phyloP scores from a whole-genome alignment of 768 basidiomycete species.

The Lactarius vividus region DNA sequence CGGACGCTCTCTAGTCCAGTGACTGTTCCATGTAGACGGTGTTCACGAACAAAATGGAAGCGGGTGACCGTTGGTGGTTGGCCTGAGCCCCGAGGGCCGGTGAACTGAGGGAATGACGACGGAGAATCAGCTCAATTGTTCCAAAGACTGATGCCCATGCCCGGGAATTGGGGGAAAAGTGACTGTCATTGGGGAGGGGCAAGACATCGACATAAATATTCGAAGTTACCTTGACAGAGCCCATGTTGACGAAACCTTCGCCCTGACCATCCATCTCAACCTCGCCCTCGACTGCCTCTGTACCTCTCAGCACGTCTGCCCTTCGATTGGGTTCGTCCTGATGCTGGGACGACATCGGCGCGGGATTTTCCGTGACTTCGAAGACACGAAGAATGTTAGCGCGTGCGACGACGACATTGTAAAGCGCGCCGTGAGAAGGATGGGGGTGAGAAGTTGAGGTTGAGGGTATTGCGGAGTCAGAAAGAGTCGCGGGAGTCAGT shows the following conservation, averaged over 20 bases:
- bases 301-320: slow-evolving; percentile 56
- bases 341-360: slow-evolving; percentile 49
- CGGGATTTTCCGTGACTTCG: slow-evolving; percentile 74
- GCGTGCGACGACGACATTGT: slow-evolving; percentile 87
- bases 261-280: slow-evolving; percentile 75
- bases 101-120: slow-evolving; percentile 44
- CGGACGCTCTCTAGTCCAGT: slow-evolving; percentile 82
- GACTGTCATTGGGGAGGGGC: slow-evolving; percentile 33
- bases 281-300: slow-evolving; percentile 75
- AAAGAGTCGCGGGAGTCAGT: slow-evolving; percentile 58
- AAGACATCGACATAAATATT: slow-evolving; percentile 32
- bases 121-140: slow-evolving; percentile 32
- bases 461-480: slow-evolving; percentile 33
- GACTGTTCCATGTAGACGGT: slow-evolving; percentile 80
- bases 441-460: slow-evolving; percentile 39
- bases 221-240: slow-evolving; percentile 68
- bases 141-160: slow-evolving; percentile 19
- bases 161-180: slow-evolving; percentile 17
- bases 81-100: slow-evolving; percentile 44
- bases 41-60: slow-evolving; percentile 77
- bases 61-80: slow-evolving; percentile 56
- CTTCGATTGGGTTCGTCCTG: slow-evolving; percentile 63
- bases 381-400: slow-evolving; percentile 82
- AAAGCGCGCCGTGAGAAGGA: slow-evolving; percentile 53
- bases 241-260: slow-evolving; percentile 76